Conservation (phyloP, 306 rosid species). For the Cucumis sativus region Cucumber_9930_V3 NC_026660.2:24745501-24746000, state of each 20-base stretch:
- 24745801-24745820: conserved; percentile 18
- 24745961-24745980: conserved; percentile 28
- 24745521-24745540: not conserved
- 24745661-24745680: not conserved
- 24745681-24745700: not conserved
- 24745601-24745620: not conserved
- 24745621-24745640: not conserved
- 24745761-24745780: not conserved
- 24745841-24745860: conserved; percentile 22
- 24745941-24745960: conserved; percentile 22
- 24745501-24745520: not conserved
- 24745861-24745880: conserved; percentile 19
- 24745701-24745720: not conserved
- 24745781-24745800: conserved; percentile 36
- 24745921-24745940: conserved; percentile 25
- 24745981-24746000: conserved; percentile 41
- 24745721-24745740: not conserved
- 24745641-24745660: not conserved
- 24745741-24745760: not conserved
- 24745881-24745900: conserved; percentile 21
- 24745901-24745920: conserved; percentile 34
- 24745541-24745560: not conserved
- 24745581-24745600: not conserved
- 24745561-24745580: not conserved
- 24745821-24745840: conserved; percentile 15